Conservation (phyloP, 2,329 filamentous ascomycete genomes). For the Pseudopithomyces chartarum region DNA sequence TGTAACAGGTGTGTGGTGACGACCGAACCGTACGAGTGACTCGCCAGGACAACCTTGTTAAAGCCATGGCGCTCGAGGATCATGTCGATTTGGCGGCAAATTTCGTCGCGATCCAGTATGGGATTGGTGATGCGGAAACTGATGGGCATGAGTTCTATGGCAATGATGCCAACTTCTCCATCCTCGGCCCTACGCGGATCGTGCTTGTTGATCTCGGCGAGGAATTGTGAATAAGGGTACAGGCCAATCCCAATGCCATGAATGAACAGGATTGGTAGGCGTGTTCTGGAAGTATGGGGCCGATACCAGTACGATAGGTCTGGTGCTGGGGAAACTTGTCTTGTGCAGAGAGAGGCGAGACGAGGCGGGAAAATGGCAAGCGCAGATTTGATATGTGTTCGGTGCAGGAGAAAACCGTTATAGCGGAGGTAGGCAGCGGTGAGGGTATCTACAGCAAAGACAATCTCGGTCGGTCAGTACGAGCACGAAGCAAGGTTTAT, state of each 20-base stretch:
- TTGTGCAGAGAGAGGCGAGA: slow-evolving; percentile 55
- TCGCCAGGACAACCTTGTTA: slow-evolving; percentile 63
- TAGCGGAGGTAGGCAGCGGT: slow-evolving; percentile 50
- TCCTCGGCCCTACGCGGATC: slow-evolving; percentile 34
- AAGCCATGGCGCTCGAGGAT: slow-evolving; percentile 65
- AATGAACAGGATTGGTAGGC: slow-evolving; percentile 68
- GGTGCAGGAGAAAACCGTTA: slow-evolving; percentile 60
- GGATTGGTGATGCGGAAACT: slow-evolving; percentile 65
- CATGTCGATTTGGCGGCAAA: slow-evolving; percentile 60
- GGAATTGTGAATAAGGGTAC: slow-evolving; percentile 64
- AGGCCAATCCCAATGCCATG: slow-evolving; percentile 75
- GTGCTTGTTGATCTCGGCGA: slow-evolving; percentile 56
- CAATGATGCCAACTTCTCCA: slow-evolving; percentile 65
- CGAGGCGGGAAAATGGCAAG: slow-evolving; percentile 64
- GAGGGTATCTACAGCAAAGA: slow-evolving; percentile 58
- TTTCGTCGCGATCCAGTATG: slow-evolving; percentile 58
- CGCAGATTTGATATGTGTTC: slow-evolving; percentile 49
- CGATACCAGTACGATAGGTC: slow-evolving; percentile 69
- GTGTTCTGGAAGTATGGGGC: slow-evolving; percentile 63
- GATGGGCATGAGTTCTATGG: slow-evolving; percentile 68
- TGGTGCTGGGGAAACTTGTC: slow-evolving; percentile 54
- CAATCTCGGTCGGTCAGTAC: slow-evolving; percentile 40
- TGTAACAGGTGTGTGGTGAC: slow-evolving; percentile 66
- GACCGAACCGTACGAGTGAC: slow-evolving; percentile 68
- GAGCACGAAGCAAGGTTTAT: too few relatives aligned